Conservation (phyloP, 352 stramenopile genomes). For the Blastocystis sp. region DNA sequence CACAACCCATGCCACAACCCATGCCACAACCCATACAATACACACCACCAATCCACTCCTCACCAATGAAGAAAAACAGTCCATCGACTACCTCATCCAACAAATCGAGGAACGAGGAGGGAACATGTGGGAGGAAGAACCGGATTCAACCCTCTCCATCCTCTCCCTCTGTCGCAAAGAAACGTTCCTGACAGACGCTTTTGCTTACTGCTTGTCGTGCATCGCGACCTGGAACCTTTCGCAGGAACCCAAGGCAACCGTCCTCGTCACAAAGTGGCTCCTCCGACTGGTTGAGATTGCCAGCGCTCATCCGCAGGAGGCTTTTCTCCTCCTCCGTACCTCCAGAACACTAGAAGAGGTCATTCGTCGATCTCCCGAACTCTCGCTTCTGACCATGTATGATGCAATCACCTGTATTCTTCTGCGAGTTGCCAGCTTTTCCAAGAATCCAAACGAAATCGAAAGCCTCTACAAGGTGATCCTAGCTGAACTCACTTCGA, state of each 20-base stretch:
- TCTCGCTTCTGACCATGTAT: neutral
- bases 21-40: no score
- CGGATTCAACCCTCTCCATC: no score
- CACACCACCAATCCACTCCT: no score
- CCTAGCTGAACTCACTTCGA: neutral
- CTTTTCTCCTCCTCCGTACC: neutral
- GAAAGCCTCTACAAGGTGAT: neutral
- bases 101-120: no score
- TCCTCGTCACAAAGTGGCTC: neutral
- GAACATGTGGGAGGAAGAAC: no score
- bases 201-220: neutral
- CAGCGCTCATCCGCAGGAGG: neutral
- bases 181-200: neutral
- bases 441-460: neutral
- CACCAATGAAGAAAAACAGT: no score
- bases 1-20: no score
- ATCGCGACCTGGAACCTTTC: neutral
- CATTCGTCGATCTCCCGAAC: neutral
- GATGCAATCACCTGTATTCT: neutral
- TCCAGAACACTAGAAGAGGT: neutral
- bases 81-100: no score
- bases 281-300: neutral
- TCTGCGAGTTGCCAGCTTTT: neutral
- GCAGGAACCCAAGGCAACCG: neutral
- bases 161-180: neutral